These are phyloP conservation scores for Darksidea phi DNA, from an alignment of 495 filamentous ascomycete species.

Conservation along the genomic window DNA sequence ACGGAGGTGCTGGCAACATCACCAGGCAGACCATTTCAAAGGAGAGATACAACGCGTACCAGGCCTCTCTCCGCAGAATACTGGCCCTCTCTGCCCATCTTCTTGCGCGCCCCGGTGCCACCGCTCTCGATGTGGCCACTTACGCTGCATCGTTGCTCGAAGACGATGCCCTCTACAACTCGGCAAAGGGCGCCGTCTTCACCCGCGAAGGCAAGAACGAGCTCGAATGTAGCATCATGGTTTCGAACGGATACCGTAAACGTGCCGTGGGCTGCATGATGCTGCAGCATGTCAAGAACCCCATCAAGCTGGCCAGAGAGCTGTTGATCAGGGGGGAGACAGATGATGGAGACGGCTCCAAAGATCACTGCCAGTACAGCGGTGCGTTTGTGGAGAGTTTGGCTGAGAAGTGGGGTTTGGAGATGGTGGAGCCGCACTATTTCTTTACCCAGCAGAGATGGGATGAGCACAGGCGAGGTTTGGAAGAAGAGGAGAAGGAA, in stretches of 20 bases:
- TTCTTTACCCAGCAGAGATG: conserved; percentile 78
- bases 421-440: conserved; percentile 66
- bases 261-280: conserved; percentile 74
- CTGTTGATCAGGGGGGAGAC: conserved; percentile 63
- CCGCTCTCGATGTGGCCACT: conserved; percentile 70
- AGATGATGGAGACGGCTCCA: conserved; percentile 45
- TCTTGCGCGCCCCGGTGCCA: conserved; percentile 43
- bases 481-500: conserved; percentile 53
- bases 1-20: conserved; percentile 85
- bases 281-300: conserved; percentile 70
- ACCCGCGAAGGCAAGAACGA: conserved; percentile 79
- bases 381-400: conserved; percentile 65
- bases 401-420: conserved; percentile 64
- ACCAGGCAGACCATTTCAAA: conserved; percentile 64
- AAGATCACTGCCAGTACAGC: conserved; percentile 67
- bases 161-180: conserved; percentile 81
- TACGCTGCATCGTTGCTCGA: conserved; percentile 76
- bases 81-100: conserved; percentile 49
- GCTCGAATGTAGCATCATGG: conserved; percentile 90
- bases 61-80: conserved; percentile 61
- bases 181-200: conserved; percentile 81
- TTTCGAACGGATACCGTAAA: conserved; percentile 69
- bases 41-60: conserved; percentile 58
- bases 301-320: conserved; percentile 70
- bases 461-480: conserved; percentile 73